Evolutionary conservation across 352 stramenopile genomes (phyloP).

Genomic region (Globisporangium recalcitrans): DNA sequence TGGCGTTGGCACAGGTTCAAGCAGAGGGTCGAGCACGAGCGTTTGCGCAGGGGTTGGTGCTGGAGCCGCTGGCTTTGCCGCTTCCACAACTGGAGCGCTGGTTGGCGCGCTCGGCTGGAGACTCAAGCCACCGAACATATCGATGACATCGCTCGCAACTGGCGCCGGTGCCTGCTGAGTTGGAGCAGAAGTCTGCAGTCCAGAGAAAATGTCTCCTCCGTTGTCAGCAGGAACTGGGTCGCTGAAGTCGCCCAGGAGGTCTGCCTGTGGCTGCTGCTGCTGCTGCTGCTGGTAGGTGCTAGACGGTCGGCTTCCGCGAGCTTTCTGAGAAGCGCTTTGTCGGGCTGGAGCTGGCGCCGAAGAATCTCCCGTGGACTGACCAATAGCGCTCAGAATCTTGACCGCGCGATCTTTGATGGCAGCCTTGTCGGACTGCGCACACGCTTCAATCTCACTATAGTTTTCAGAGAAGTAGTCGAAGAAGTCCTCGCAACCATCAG

Average conservation of each 20-base stretch:
- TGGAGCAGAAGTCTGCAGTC: constrained; percentile 38
- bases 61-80: constrained; percentile 12
- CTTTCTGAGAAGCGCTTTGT: constrained; percentile 12
- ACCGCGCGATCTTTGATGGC: constrained; percentile 70
- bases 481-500: constrained; percentile 78
- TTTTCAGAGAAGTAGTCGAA: constrained; percentile 84
- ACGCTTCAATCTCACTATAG: constrained; percentile 67
- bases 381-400: constrained; percentile 64
- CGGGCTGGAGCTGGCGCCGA: constrained; percentile 16
- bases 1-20: constrained; percentile 46
- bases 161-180: constrained; percentile 28
- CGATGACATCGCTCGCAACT: constrained; percentile 31
- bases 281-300: constrained; percentile 27
- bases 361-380: constrained; percentile 32
- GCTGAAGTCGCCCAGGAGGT: constrained; percentile 71
- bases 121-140: constrained; percentile 79
- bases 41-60: constrained; percentile 26
- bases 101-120: constrained; percentile 44
- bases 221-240: constrained; percentile 29
- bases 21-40: constrained; percentile 63
- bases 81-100: constrained; percentile 6
- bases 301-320: constrained; percentile 5
- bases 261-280: constrained; percentile 36
- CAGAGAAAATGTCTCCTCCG: constrained; percentile 51
- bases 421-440: constrained; percentile 67